Evolutionary conservation across 192 early-diverging fungal species (phyloP).

Genomic region (Phycomyces blakesleeanus): DNA sequence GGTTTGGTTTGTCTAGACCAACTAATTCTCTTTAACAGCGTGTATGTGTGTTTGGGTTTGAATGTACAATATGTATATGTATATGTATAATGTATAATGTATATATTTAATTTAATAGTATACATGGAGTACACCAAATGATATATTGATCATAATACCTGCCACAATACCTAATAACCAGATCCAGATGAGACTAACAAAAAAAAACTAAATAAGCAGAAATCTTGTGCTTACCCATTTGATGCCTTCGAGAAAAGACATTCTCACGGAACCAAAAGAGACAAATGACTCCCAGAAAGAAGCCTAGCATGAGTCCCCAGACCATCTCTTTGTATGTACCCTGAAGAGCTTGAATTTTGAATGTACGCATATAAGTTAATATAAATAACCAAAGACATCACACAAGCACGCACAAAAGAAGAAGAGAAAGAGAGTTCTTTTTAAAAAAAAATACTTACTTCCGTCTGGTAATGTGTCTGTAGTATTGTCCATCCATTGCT

Average conservation of each 20-base stretch:
- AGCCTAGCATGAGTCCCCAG: conserved; percentile 51
- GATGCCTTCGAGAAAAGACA: conserved; percentile 46
- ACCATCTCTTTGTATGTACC: conserved; percentile 55
- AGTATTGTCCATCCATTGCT: conserved; percentile 58
- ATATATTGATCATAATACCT: conserved; percentile 50
- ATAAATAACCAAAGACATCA: too few relatives aligned
- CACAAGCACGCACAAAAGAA: too few relatives aligned
- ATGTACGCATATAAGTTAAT: too few relatives aligned
- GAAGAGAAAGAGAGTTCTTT: too few relatives aligned
- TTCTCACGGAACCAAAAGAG: conserved; percentile 54
- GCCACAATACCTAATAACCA: conserved; percentile 42
- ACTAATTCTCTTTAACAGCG: too few relatives aligned
- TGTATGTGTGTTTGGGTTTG: too few relatives aligned
- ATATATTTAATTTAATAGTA: conserved; percentile 35
- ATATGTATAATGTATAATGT: neutral
- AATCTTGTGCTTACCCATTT: conserved; percentile 41
- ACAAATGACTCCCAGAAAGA: conserved; percentile 51
- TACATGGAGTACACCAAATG: conserved; percentile 47
- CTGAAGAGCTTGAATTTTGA: conserved; percentile 27
- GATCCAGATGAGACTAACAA: neutral
- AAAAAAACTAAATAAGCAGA: neutral
- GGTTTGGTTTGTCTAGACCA: too few relatives aligned
- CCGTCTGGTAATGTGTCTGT: conserved; percentile 50
- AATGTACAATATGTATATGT: neutral
- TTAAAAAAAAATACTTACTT: conserved; percentile 36